Base-by-base conservation (phyloP, 2,329 filamentous ascomycete genomes). In the Coniochaeta prunicola region DNA sequence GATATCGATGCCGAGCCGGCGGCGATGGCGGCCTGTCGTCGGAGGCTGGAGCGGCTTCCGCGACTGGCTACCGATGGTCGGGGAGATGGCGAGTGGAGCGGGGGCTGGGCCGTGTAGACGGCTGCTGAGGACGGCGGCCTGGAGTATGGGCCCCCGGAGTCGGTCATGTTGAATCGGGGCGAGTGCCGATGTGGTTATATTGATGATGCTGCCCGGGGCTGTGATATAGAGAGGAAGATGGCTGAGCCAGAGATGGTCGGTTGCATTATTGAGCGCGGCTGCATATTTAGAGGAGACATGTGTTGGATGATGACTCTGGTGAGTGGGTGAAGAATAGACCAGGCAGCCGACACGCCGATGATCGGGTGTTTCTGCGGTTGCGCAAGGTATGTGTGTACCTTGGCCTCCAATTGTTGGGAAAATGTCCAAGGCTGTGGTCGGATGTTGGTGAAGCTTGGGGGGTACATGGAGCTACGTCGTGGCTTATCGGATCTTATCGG, bases 101-200 rank as follows among this genome's bases (percentile, higher is more conserved):
- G 63, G 10, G 60, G 38, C 36, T 59, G 48, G 26, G 60, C 24
- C 30, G 61, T 38, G 48, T 61, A 50, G 15, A 53, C 60, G 42
- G 64, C 63, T 38, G 62, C 60, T 31, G 65, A 56, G 48, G 68
- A 69, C 42, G 60, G 63, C 33, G 66, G 67, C n/a, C 64, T 63
- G 42, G 58, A 56, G 45, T 45, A 17, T 21, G 33, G 30, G 19
- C 53, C 53, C 12, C 61, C 59, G 31, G 63, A 62, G 17, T 66
- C 66, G 54, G 64, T 57, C 68, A 69, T 69, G 31, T 38, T 59
- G 61, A 21, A 48, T 48, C 10, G 12, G 15, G 13, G 21, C 5
- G 21, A 1, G 45, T 5, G 19, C 17, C n/a, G 8, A 6, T 54
- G 19, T 34, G 6, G 17, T 6, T 53, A 21, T 34, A 31, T 9